Evolutionary conservation across 2,329 filamentous ascomycete genomes (phyloP).

Genomic region (Elsinoe ampelina): DNA sequence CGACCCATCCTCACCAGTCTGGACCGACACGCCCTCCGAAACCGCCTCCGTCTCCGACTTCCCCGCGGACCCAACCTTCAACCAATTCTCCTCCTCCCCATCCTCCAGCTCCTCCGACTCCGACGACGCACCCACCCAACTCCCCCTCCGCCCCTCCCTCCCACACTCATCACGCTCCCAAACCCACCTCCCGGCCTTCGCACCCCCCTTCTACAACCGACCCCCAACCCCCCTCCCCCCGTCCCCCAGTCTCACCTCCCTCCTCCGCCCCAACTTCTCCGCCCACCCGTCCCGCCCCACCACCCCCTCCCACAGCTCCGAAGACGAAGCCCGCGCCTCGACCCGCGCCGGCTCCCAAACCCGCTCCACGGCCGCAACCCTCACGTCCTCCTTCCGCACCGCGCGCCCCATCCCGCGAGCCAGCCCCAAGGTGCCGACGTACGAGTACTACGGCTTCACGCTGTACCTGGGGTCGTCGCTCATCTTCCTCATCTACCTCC

Average conservation of each 20-base stretch:
- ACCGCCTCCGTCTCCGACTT: slow-evolving; percentile 32
- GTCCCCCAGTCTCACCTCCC: slow-evolving; percentile 82
- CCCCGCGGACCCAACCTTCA: slow-evolving; percentile 23
- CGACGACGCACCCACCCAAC: slow-evolving; percentile 21
- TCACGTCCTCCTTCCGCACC: slow-evolving; percentile 45
- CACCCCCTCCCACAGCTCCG: slow-evolving; percentile 84
- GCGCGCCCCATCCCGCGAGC: slow-evolving; percentile 65
- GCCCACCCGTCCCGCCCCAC: slow-evolving; percentile 70
- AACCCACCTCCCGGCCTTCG: slow-evolving; percentile 42
- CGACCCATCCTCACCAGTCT: slow-evolving; percentile 17
- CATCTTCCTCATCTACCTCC: slow-evolving; percentile 62
- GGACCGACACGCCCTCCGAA: slow-evolving; percentile 30
- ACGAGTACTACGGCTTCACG: slow-evolving; percentile 98
- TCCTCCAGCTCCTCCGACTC: slow-evolving; percentile 24
- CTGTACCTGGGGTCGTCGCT: slow-evolving; percentile 83
- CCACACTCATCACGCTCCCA: slow-evolving; percentile 32
- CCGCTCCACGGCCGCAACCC: slow-evolving; percentile 51
- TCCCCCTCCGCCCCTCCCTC: slow-evolving; percentile 30
- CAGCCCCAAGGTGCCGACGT: slow-evolving; percentile 90
- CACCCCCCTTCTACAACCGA: slow-evolving; percentile 90
- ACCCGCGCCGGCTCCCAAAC: slow-evolving; percentile 26
- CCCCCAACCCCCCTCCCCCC: slow-evolving; percentile 92
- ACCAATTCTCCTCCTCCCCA: slow-evolving; percentile 22
- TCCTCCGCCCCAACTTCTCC: slow-evolving; percentile 64
- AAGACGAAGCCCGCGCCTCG: slow-evolving; percentile 48